Percentiles rank a stretch among this genome's conserved stretches.
phyloP scores from a whole-genome alignment of 805 yeast species.

The Candida maris region DNA sequence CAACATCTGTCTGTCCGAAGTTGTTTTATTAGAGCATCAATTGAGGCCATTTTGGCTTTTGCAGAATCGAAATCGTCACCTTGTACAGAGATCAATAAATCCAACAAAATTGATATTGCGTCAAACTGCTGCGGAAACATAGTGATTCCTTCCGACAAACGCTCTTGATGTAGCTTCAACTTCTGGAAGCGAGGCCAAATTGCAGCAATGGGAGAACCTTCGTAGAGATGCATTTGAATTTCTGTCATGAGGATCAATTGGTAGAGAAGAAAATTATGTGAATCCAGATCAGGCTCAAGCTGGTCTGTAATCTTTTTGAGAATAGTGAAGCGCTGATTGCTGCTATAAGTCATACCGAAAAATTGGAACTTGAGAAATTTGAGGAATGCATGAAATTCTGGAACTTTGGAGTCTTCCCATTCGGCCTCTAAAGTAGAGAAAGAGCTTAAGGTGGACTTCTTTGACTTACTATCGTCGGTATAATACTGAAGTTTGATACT shows the following conservation, averaged over 20 bases:
- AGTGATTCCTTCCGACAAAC: not conserved
- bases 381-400: constrained; percentile 28
- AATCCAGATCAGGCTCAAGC: constrained; percentile 8
- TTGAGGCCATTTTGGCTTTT: constrained; percentile 23
- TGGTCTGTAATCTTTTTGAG: constrained; percentile 10
- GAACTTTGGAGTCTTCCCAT: constrained; percentile 14
- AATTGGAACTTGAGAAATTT: constrained; percentile 31
- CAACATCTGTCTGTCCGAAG: constrained; percentile 27
- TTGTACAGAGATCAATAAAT: constrained; percentile 27
- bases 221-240: constrained; percentile 30
- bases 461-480: constrained; percentile 14
- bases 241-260: constrained; percentile 28
- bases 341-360: constrained; percentile 28
- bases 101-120: constrained; percentile 30
- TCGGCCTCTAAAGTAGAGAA: constrained; percentile 26
- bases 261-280: constrained; percentile 15
- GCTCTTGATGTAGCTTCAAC: constrained; percentile 14
- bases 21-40: constrained; percentile 27
- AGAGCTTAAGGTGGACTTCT: constrained; percentile 30
- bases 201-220: constrained; percentile 26
- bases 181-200: constrained; percentile 19
- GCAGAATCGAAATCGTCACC: constrained; percentile 25
- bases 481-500: constrained; percentile 36
- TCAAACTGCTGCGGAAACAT: constrained; percentile 31
- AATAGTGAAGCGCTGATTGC: constrained; percentile 23